phyloP scores from a whole-genome alignment of 2,329 filamentous ascomycete genomes.

The Pseudogymnoascus sp. region DNA sequence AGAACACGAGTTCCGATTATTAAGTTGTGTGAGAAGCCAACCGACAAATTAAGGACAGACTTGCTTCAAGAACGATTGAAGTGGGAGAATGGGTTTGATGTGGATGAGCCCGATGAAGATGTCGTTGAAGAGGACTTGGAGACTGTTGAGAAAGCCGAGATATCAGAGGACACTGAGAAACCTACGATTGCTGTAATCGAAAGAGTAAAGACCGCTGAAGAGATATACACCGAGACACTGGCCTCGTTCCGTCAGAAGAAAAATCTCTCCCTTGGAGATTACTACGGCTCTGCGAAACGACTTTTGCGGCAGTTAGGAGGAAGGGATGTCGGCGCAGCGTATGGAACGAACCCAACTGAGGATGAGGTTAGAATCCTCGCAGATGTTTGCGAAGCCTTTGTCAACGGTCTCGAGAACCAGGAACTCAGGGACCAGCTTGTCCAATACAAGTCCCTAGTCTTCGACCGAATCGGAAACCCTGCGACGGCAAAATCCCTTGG shows the following conservation, averaged over 20 bases:
- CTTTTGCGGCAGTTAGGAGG: slow-evolving; percentile 24
- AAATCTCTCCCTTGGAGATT: slow-evolving; percentile 25
- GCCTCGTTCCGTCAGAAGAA: slow-evolving; percentile 24
- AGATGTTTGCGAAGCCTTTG: slow-evolving; percentile 45
- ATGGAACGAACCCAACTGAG: slow-evolving; percentile 19
- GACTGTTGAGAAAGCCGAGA: neutral
- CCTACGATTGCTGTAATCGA: neutral
- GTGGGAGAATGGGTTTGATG: slow-evolving; percentile 57
- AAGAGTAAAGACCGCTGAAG: neutral
- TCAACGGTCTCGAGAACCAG: slow-evolving; percentile 45
- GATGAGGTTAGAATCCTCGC: slow-evolving; percentile 44
- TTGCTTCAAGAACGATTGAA: slow-evolving; percentile 59
- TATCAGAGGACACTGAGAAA: neutral
- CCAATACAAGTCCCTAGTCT: slow-evolving; percentile 40
- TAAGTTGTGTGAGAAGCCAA: slow-evolving; percentile 72
- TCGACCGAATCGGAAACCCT: slow-evolving; percentile 18
- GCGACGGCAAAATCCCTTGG: slow-evolving; percentile 41
- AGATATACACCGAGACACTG: slow-evolving; percentile 10
- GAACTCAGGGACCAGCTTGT: slow-evolving; percentile 39
- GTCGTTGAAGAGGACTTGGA: slow-evolving; percentile 28
- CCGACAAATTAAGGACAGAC: slow-evolving; percentile 49
- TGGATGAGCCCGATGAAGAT: slow-evolving; percentile 31
- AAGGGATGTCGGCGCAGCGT: slow-evolving; percentile 21
- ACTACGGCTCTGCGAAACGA: slow-evolving; percentile 26
- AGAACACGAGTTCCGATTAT: slow-evolving; percentile 80